These are phyloP conservation scores for Stereum hirsutum DNA, from an alignment of 1,284 basidiomycete genomes.

Conservation along the genomic window DNA sequence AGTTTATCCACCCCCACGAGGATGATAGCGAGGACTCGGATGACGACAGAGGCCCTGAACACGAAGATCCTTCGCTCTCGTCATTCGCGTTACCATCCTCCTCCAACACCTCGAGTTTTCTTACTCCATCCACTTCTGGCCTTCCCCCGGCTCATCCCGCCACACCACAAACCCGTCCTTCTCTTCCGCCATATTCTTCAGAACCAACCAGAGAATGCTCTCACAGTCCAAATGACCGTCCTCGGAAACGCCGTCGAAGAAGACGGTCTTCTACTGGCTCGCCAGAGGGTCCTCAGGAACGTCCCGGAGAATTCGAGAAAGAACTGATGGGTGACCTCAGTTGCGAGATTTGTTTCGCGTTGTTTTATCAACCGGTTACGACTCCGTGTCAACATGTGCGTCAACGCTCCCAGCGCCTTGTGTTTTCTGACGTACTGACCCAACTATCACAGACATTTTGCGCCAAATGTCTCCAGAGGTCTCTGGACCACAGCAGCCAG, in stretches of 20 bases:
- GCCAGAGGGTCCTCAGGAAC: conserved; percentile 8
- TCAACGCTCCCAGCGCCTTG: conserved; percentile 7
- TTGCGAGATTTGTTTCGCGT: conserved; percentile 86
- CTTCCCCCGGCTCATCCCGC: conserved; percentile 12
- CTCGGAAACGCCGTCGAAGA: conserved; percentile 13
- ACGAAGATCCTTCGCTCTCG: neutral
- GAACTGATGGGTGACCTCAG: conserved; percentile 69
- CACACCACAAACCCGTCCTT: conserved; percentile 4
- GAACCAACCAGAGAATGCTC: conserved; percentile 1
- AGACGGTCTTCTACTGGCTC: conserved; percentile 16
- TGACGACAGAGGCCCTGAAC: neutral
- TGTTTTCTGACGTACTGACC: conserved; percentile 1
- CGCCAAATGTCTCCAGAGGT: conserved; percentile 78
- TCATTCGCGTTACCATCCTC: neutral
- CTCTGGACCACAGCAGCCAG: conserved; percentile 73
- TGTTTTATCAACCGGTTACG: conserved; percentile 82
- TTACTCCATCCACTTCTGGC: conserved; percentile 12
- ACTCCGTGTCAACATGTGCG: conserved; percentile 90
- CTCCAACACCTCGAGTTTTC: conserved; percentile 9
- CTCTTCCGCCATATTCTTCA: conserved; percentile 4
- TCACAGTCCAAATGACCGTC: conserved; percentile 3
- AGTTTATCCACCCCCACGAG: conserved; percentile 16
- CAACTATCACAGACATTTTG: conserved; percentile 73
- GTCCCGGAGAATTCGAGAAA: conserved; percentile 46
- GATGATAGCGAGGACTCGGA: conserved; percentile 15